Base-by-base conservation (phyloP, 352 stramenopile species). In the Phytophthora pisi region DNA sequence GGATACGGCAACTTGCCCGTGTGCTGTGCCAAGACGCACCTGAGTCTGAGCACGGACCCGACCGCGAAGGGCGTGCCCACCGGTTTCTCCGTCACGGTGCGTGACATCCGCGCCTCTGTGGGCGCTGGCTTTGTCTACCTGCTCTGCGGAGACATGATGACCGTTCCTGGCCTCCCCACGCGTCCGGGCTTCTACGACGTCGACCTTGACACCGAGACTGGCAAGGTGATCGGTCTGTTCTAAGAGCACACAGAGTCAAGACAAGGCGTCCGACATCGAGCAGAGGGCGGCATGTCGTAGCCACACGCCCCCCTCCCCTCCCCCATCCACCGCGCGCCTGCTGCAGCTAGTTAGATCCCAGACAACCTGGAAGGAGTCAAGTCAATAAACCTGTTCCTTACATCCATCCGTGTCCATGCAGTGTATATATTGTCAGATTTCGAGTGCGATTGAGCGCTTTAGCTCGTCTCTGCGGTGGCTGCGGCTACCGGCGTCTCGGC, bases 11-110 rank as follows among this genome's bases (percentile, higher is more conserved):
- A 78, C 38, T 68, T 97, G 28, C 94, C 93, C 7, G 89, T 99
- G 68, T 99, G 98, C 76, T 98, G 99, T 57, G 98, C 98, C 30
- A 99, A 99, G 81, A 99, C 98, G 8, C 97, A 99, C 78, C 97
- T 99, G 77, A 98, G 88, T 56, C 88, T 99, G 68, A 98, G 91
- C 75, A 98, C 92, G 18, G 97, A 99, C 78, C 79, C 85, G 31
- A 88, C 81, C 4, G 74, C 82, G 18, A 99, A 99, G 75, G 97
- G 97, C 45, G 94, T 98, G 6, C 97, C 97, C 4, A 98, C 82
- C 20, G 95, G 90, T 13, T 98, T 98, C 68, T 88, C 81, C 1
- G 90, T 99, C 61, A 92, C 86, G 40, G 97, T 99, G 26, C 86
- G 97, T 52, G 97, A 99, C 66, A 88, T 99, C 57, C 93, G 97